Base-by-base conservation (phyloP, 179 eudicot genomes). In the Nepenthes alata region DNA sequence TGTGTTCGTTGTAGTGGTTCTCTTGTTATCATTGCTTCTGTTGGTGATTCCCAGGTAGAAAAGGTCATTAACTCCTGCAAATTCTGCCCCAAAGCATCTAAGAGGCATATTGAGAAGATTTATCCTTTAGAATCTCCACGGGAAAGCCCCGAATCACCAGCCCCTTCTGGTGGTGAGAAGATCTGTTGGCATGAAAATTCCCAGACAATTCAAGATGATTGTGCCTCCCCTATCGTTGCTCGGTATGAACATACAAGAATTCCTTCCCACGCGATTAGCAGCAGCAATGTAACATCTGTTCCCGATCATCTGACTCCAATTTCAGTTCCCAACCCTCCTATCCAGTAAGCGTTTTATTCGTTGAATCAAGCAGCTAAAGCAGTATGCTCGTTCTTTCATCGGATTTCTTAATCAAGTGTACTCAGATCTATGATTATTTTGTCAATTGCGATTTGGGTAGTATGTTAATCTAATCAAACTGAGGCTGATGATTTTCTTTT, bases 101-200 rank as follows among this genome's bases (percentile, higher is more conserved):
- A 66, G 61, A 77, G 61, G 53, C 69, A 71, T 64, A 78, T 76
- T 64, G 89, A 73, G 44, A 94, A 87, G 67, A 68, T 87, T 49
- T 68, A 83, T 70, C 96, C 99, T 53, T 76, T 89, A 11, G 91
- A 80, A 56, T 86, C 98, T 48, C 89, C 96, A 2, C 70, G 82
- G 45, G 75, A 69, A 34, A 85, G 90, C 69, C 88, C 90, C 44
- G 95, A 87, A 67, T 84, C 84, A 12, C 73, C 77, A 5, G 78
- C 90, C 25, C 84, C 88, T 45, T 61, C 63, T 57, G 70, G 67
- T 64, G 72, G 74, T 73, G 85, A 78, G 53, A 66, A 75, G 72
- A 63, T 65, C 25, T 53, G 78, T 52, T 50, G 56, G 39, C 38
- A 25, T 11, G 63, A 62, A 25, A 25, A 25, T 25, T 25, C 25